Conservation (phyloP, 192 early-diverging fungal genomes). For the Paraglomus brasilianum region DNA sequence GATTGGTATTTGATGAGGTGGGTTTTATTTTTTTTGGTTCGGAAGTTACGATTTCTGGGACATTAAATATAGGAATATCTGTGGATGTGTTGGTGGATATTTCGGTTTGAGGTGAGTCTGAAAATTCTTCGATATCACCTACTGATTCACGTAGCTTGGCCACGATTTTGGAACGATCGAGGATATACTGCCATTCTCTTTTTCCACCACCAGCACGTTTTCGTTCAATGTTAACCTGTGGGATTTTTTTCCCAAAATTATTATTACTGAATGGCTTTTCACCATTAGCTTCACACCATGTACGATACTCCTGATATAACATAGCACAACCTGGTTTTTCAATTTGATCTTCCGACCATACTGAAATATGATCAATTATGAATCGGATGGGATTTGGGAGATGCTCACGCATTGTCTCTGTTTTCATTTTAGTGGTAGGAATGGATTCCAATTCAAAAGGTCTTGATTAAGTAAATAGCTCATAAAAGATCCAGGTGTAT, state of each 20-base stretch:
- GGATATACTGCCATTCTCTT: slow-evolving; percentile 26
- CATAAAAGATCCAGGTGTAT: not conserved
- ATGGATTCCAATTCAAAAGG: slow-evolving; percentile 10
- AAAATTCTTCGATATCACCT: slow-evolving; percentile 22
- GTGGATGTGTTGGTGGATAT: slow-evolving; percentile 3
- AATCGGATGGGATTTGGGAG: slow-evolving; percentile 14
- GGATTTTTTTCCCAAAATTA: slow-evolving; percentile 5
- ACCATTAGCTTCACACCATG: not conserved
- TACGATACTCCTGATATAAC: slow-evolving; percentile 19
- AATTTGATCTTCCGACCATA: slow-evolving; percentile 1
- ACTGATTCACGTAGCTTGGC: slow-evolving; percentile 17
- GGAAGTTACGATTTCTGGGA: slow-evolving; percentile 10
- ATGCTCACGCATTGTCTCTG: not conserved
- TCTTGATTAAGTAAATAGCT: not conserved
- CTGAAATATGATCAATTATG: slow-evolving; percentile 10
- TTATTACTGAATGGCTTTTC: slow-evolving; percentile 10
- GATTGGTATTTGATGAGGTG: not conserved
- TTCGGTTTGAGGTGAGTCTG: slow-evolving; percentile 18
- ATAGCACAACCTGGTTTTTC: slow-evolving; percentile 1
- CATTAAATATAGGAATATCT: slow-evolving; percentile 19
- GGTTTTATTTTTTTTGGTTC: not conserved
- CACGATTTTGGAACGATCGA: slow-evolving; percentile 18
- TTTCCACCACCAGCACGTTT: slow-evolving; percentile 14
- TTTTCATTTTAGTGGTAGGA: not conserved
- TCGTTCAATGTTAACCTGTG: slow-evolving; percentile 9